Evolutionary conservation across 1,139 yeast genomes (phyloP).

Genomic region (Casaregolazyma suthepensis): DNA sequence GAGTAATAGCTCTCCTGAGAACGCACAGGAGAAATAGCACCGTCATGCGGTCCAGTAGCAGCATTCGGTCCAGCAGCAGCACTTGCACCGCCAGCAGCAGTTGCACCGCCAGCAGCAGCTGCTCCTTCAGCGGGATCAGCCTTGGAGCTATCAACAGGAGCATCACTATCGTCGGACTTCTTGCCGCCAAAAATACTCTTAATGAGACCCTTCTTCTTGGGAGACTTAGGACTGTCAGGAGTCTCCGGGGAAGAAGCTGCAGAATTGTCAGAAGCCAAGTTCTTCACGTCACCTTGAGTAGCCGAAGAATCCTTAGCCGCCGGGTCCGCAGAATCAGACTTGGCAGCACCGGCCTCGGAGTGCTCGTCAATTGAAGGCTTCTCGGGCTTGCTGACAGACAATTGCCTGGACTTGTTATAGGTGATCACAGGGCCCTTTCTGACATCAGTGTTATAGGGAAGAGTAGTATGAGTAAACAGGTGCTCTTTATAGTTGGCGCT

Average conservation of each 20-base stretch:
- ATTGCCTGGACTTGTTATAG: slow-evolving; percentile 6
- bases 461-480: slow-evolving; percentile 5
- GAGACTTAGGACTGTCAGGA: neutral
- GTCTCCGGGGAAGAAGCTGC: neutral
- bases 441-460: slow-evolving; percentile 9
- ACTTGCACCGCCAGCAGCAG: neutral
- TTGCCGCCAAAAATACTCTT: neutral
- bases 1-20: neutral
- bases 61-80: neutral
- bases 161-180: neutral
- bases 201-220: neutral
- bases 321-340: slow-evolving; percentile 51
- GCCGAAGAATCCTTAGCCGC: neutral
- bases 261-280: neutral
- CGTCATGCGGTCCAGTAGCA: neutral
- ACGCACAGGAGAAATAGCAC: neutral
- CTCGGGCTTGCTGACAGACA: slow-evolving; percentile 3
- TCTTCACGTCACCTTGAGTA: neutral
- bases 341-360: slow-evolving; percentile 77
- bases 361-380: slow-evolving; percentile 43
- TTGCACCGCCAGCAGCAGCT: neutral
- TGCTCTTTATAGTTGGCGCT: neutral
- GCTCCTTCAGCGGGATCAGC: too few species aligned
- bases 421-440: slow-evolving; percentile 8
- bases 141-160: too few species aligned